Base-by-base conservation (phyloP, 2,329 filamentous ascomycete species). In the Juglanconis oblonga region DNA sequence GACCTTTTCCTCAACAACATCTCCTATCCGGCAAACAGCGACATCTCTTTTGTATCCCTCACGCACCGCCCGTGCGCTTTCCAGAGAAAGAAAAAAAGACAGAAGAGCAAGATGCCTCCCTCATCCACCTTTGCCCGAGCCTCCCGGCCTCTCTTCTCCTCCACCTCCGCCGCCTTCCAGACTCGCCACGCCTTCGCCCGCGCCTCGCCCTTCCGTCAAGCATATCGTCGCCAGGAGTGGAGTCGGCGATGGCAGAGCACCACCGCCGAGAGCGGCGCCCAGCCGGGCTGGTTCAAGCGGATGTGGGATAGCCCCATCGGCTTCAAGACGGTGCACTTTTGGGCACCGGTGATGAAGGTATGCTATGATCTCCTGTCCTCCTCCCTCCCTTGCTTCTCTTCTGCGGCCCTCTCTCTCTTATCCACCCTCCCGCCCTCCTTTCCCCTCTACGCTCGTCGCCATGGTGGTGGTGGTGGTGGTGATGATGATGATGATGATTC, bases 321-420 rank as follows among this genome's bases (percentile, higher is more conserved):
- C 55, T 68, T 93, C 68, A 92, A 92, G 88, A 99, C 95, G 64
- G 95, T 99, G 70, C 95, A 99, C 78, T 99, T 99, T 80, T 99
- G 95, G 91, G 93, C 94, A 49, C 94, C 94, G 61, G 88, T 97
- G 67, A 97, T 97, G 92, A 97, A 84, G 77, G 77, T 79, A 69
- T 65, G 73, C n/a, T 24, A 24, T 24, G 24, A 24, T 24, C 10
- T 1, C 48, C 17, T 14, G 11, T 7, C 24, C 5, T 32, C 5
- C 13, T 14, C 5, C 8, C 17, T 24, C n/a, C 32, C 10, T 2
- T 24, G 24, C 24, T 24, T 24, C 24, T 24, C 24, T 24, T 24
- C 24, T 24, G 10, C 4, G 31, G 32, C 40, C 9, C 24, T 9
- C 32, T 35, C 38, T 44, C 5, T 36, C 4, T n/a, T 4, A 13